Conservation (phyloP, 495 filamentous ascomycete species). For the Penicillium turbatum region DNA sequence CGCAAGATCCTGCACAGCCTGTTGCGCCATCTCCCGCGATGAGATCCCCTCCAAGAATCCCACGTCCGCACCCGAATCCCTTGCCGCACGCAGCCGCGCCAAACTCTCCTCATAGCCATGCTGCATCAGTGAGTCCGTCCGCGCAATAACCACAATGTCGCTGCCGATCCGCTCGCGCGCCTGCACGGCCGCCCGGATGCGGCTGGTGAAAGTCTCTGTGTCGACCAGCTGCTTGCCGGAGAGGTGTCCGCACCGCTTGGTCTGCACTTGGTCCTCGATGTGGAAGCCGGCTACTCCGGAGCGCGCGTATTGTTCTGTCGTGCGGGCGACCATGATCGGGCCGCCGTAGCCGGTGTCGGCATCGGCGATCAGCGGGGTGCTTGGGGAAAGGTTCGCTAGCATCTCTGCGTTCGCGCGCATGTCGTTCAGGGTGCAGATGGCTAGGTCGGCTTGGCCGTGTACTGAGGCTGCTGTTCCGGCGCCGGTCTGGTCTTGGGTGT, state of each 20-base stretch:
- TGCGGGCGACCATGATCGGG: constrained; percentile 59
- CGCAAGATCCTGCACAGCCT: constrained; percentile 47
- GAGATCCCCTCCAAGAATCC: constrained; percentile 53
- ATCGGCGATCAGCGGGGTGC: constrained; percentile 61
- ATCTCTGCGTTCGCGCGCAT: constrained; percentile 45
- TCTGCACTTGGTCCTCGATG: constrained; percentile 68
- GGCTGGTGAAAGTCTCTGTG: constrained; percentile 46
- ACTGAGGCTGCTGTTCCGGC: constrained; percentile 63
- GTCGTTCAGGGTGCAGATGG: constrained; percentile 50
- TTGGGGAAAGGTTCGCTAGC: constrained; percentile 37
- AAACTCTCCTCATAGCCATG: constrained; percentile 61
- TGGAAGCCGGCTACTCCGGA: constrained; percentile 67
- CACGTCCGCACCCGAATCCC: constrained; percentile 57
- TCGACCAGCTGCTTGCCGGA: constrained; percentile 59
- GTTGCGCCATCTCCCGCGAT: constrained; percentile 34
- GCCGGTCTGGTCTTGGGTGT: constrained; percentile 47
- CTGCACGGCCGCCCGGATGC: constrained; percentile 54
- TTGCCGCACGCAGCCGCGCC: constrained; percentile 50
- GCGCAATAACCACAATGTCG: constrained; percentile 66
- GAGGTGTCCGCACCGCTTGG: constrained; percentile 65
- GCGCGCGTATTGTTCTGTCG: constrained; percentile 59
- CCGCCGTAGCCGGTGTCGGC: constrained; percentile 67
- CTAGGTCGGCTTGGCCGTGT: constrained; percentile 65
- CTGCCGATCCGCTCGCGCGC: constrained; percentile 47
- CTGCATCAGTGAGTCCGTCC: constrained; percentile 60